Evolutionary conservation across 192 early-diverging fungal species (phyloP).

Genomic region (Allomyces javanicus): DNA sequence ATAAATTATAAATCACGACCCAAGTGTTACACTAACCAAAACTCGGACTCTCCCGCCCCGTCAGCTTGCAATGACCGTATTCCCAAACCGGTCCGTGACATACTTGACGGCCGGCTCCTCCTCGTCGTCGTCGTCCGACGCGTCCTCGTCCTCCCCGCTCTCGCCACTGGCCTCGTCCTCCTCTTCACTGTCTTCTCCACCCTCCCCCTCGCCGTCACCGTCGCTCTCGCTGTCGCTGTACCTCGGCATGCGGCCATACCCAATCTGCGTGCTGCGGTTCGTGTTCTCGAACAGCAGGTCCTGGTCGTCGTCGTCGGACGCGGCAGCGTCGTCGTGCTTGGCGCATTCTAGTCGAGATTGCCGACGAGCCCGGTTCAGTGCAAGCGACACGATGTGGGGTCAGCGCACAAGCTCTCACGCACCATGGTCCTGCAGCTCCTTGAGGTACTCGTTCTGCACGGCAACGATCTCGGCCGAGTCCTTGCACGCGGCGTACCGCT

Average conservation of each 20-base stretch:
- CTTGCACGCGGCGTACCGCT: slow-evolving; percentile 53
- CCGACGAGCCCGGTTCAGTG: background rate
- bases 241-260: background rate
- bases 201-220: slow-evolving; percentile 5
- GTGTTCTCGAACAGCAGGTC: slow-evolving; percentile 5
- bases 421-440: slow-evolving; percentile 46
- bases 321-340: slow-evolving; percentile 5
- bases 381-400: background rate
- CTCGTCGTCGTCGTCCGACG: too few species aligned
- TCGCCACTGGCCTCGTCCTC: too few species aligned
- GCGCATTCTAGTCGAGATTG: background rate
- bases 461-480: slow-evolving; percentile 48
- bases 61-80: too few species aligned
- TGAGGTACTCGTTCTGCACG: slow-evolving; percentile 64
- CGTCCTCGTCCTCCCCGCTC: too few species aligned
- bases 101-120: too few species aligned
- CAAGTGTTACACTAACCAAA: too few species aligned
- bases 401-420: slow-evolving; percentile 10
- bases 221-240: slow-evolving; percentile 1
- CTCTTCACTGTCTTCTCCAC: slow-evolving; percentile 7
- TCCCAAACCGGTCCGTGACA: too few species aligned
- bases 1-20: too few species aligned
- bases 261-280: slow-evolving; percentile 5
- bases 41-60: too few species aligned
- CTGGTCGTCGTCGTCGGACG: slow-evolving; percentile 3